These are phyloP conservation scores for Phytophthora pinifolia DNA, from an alignment of 352 stramenopile species.

Conservation along the genomic window DNA sequence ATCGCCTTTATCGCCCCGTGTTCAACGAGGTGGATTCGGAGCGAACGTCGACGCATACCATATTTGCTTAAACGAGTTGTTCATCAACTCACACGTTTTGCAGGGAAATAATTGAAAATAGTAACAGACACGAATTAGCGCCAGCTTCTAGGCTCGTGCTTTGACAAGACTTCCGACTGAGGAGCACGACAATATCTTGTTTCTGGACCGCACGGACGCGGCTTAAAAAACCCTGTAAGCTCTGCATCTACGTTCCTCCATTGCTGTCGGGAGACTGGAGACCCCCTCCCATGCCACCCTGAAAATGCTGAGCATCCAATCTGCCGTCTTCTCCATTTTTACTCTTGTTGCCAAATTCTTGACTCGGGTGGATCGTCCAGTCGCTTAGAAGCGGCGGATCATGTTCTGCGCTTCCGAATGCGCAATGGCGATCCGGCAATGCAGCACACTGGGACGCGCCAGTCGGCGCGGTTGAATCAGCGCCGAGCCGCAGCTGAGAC, in stretches of 20 bases:
- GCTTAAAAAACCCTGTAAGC: constrained; percentile 9
- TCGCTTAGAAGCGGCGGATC: constrained; percentile 33
- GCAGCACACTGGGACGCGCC: constrained; percentile 12
- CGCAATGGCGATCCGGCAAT: constrained; percentile 27
- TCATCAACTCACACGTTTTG: no score
- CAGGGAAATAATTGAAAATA: no score
- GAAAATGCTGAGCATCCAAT: constrained; percentile 21
- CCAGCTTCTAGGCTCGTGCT: no score
- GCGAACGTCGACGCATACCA: no score
- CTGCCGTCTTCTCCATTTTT: constrained; percentile 6
- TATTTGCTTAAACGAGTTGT: no score
- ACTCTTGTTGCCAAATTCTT: constrained; percentile 1
- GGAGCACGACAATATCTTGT: constrained; percentile 9
- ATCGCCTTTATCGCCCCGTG: no score
- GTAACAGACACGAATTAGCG: no score
- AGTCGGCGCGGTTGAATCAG: constrained; percentile 9
- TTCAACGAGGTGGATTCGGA: no score
- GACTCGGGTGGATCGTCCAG: background rate
- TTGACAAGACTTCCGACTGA: no score
- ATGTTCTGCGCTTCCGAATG: constrained; percentile 33
- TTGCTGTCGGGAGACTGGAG: constrained; percentile 12
- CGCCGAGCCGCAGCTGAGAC: constrained; percentile 15
- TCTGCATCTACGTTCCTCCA: constrained; percentile 7
- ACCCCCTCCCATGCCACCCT: constrained; percentile 9
- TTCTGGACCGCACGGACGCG: constrained; percentile 7